Conservation (phyloP, 2,329 filamentous ascomycete genomes). For the Cladosporium sp. region DNA sequence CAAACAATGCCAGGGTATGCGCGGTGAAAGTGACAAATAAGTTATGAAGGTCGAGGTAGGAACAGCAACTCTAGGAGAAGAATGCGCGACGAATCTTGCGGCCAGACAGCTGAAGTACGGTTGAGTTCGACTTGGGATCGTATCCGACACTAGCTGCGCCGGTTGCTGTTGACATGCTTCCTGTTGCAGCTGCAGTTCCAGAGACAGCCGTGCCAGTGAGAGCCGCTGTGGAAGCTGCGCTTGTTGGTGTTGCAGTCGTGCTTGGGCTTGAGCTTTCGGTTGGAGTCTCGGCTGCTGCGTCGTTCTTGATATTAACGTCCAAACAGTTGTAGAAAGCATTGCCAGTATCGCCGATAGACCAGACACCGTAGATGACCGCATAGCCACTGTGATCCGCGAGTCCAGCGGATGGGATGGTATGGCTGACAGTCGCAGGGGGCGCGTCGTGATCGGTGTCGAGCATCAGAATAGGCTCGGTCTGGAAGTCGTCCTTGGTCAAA, state of each 20-base stretch:
- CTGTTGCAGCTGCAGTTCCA: conserved; percentile 3
- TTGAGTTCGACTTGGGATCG: background rate
- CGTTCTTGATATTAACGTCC: conserved; percentile 5
- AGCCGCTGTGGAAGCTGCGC: background rate
- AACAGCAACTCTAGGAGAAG: background rate
- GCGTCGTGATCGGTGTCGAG: conserved; percentile 3
- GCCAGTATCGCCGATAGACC: conserved; percentile 8
- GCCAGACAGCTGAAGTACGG: background rate
- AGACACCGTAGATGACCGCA: conserved; percentile 5
- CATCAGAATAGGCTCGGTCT: background rate
- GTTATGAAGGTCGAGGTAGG: background rate
- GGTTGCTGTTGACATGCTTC: conserved; percentile 4
- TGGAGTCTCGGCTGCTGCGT: background rate
- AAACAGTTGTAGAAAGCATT: conserved; percentile 11
- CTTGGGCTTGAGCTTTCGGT: background rate
- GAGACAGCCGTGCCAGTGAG: background rate
- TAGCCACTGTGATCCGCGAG: background rate
- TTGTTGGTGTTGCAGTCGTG: background rate
- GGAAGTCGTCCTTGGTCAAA: conserved; percentile 2
- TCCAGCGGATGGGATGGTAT: background rate
- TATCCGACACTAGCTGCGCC: conserved; percentile 3
- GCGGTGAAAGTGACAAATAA: background rate
- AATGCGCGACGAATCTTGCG: background rate
- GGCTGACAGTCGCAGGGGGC: conserved; percentile 1
- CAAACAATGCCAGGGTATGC: background rate